A percentile compares a stretch with the other conserved stretches of the same genome.
Conservation (phyloP, 2,329 filamentous ascomycete species). For the Amphichorda felina region DNA sequence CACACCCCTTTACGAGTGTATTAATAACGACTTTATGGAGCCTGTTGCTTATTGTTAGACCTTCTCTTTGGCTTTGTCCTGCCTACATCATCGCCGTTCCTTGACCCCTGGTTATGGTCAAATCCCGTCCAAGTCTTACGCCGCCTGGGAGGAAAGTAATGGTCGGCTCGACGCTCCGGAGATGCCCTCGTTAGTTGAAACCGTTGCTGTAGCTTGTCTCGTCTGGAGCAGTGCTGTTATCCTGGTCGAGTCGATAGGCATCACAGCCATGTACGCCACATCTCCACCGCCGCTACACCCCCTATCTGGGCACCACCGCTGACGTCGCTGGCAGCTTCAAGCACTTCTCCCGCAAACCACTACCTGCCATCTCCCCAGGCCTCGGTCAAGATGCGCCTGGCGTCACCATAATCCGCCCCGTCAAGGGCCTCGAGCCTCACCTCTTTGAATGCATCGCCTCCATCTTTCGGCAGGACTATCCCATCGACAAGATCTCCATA, state of each 20-base stretch:
- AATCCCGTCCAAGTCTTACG: background rate
- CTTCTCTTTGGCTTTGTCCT: no score
- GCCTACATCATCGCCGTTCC: background rate
- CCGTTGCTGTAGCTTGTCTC: constrained; percentile 33
- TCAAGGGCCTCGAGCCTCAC: constrained; percentile 82
- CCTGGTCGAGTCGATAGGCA: constrained; percentile 42
- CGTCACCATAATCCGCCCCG: constrained; percentile 83
- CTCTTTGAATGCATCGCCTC: constrained; percentile 89
- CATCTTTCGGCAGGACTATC: constrained; percentile 75
- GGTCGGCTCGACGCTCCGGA: no score
- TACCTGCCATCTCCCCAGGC: constrained; percentile 36
- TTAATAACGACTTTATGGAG: no score
- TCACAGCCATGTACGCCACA: constrained; percentile 38
- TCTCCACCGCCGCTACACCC: constrained; percentile 2
- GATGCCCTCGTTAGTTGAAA: constrained; percentile 14
- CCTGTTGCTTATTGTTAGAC: no score
- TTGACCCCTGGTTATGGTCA: background rate
- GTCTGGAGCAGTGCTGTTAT: constrained; percentile 41
- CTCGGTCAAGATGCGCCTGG: constrained; percentile 52
- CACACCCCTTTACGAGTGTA: no score
- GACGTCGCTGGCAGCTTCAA: constrained; percentile 30
- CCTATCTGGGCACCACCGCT: background rate
- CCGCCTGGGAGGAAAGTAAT: background rate
- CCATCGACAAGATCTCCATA: constrained; percentile 61
- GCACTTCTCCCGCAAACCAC: constrained; percentile 36